Percentiles rank a stretch among this genome's conserved stretches.
Evolutionary conservation across 2,329 filamentous ascomycete species (phyloP).

Genomic region (Xylariaceae sp.): DNA sequence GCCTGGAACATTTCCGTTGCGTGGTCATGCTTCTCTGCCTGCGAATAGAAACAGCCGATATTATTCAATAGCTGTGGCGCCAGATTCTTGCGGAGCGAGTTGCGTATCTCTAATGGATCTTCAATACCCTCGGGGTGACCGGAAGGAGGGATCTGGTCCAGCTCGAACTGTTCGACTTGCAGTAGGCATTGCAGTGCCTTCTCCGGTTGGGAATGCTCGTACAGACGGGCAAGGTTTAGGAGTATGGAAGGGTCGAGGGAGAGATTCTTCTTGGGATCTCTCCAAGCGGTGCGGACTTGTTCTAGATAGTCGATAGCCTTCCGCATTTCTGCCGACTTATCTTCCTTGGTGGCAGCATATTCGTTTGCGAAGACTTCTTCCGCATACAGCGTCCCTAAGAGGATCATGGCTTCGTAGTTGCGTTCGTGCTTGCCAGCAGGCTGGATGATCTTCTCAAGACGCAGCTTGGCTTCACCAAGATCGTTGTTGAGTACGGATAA

Average conservation of each 20-base stretch:
- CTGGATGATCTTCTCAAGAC: slow-evolving; percentile 89
- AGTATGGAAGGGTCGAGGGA: slow-evolving; percentile 80
- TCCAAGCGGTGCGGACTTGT: slow-evolving; percentile 80
- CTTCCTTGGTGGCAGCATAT: slow-evolving; percentile 67
- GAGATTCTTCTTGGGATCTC: slow-evolving; percentile 81
- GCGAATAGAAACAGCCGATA: slow-evolving; percentile 92
- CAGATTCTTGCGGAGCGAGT: slow-evolving; percentile 66
- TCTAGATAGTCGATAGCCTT: slow-evolving; percentile 85
- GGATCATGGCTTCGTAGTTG: slow-evolving; percentile 80
- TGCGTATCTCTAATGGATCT: slow-evolving; percentile 56
- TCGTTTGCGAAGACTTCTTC: slow-evolving; percentile 87
- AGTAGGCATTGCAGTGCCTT: slow-evolving; percentile 88
- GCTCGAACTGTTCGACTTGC: slow-evolving; percentile 85
- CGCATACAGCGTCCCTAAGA: slow-evolving; percentile 86
- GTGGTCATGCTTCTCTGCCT: slow-evolving; percentile 71
- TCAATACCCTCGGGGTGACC: slow-evolving; percentile 57
- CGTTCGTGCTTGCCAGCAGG: slow-evolving; percentile 57
- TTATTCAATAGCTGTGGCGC: slow-evolving; percentile 94
- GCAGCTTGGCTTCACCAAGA: slow-evolving; percentile 84
- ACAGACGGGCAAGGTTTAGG: slow-evolving; percentile 84
- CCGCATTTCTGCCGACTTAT: slow-evolving; percentile 77
- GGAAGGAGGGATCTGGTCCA: slow-evolving; percentile 69
- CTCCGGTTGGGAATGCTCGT: slow-evolving; percentile 79
- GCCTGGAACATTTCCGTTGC: slow-evolving; percentile 87
- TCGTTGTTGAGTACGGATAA: slow-evolving; percentile 80